Conservation (phyloP, 208 protist genomes). For the Leishmania lainsoni region DNA sequence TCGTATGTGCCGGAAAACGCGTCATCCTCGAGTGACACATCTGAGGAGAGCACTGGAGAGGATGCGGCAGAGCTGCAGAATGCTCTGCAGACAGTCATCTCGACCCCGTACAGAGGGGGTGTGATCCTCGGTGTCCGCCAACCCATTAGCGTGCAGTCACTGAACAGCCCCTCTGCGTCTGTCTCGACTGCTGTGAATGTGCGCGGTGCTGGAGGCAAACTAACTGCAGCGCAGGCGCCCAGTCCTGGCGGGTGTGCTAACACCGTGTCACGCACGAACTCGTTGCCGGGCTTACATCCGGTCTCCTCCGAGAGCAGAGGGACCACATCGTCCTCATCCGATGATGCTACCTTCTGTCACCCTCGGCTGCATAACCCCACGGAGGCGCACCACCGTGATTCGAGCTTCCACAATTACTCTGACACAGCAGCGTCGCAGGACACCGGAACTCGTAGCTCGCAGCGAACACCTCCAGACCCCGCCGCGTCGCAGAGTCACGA, state of each 20-base stretch:
- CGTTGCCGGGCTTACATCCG: not conserved
- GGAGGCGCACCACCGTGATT: conserved; percentile 15
- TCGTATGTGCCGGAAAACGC: not conserved
- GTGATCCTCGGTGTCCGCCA: conserved; percentile 26
- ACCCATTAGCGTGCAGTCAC: conserved; percentile 14
- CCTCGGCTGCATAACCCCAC: not conserved
- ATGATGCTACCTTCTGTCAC: conserved; percentile 3
- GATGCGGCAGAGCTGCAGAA: not conserved
- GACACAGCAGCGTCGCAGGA: conserved; percentile 12
- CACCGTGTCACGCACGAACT: not conserved
- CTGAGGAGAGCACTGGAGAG: not conserved
- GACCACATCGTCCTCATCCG: conserved; percentile 19
- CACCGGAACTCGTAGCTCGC: not conserved
- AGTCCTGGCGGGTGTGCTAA: not conserved
- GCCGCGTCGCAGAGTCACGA: conserved; percentile 20
- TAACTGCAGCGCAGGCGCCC: not conserved
- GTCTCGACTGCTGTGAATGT: not conserved
- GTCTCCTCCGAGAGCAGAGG: not conserved
- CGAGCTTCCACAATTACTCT: conserved; percentile 33
- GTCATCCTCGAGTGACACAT: conserved; percentile 7
- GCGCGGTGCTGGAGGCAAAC: not conserved
- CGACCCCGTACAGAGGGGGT: conserved; percentile 5
- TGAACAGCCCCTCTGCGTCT: not conserved
- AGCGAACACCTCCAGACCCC: not conserved
- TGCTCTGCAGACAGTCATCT: not conserved